These are phyloP conservation scores for Primulina tabacum DNA, from an alignment of 257 asterid genomes.

Conservation along the genomic window DNA sequence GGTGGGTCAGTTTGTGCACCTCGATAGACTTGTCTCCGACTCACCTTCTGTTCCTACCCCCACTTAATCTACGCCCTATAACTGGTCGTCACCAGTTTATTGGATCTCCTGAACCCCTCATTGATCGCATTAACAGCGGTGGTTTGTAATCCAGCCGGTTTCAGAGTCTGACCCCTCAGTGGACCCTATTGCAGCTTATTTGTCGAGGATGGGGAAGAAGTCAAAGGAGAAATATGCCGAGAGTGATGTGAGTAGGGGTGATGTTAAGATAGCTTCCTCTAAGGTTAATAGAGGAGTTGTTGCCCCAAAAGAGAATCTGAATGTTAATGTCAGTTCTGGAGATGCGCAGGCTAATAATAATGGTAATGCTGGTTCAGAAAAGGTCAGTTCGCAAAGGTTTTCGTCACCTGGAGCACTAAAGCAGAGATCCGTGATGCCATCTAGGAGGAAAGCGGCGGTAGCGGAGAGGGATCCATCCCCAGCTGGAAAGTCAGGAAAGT, in stretches of 20 bases:
- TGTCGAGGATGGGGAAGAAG: slow-evolving; percentile 43
- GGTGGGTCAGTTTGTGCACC: slow-evolving; percentile 79
- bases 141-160: slow-evolving; percentile 72
- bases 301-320: slow-evolving; percentile 61
- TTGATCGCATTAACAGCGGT: slow-evolving; percentile 51
- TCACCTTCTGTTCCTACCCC: slow-evolving; percentile 68
- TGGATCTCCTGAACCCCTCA: slow-evolving; percentile 77
- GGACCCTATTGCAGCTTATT: slow-evolving; percentile 56
- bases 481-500: slow-evolving; percentile 57
- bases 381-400: slow-evolving; percentile 52
- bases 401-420: slow-evolving; percentile 61
- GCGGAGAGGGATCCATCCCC: slow-evolving; percentile 85
- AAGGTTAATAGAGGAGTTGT: slow-evolving; percentile 34
- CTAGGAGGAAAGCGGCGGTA: slow-evolving; percentile 47
- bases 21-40: slow-evolving; percentile 70
- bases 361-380: slow-evolving; percentile 33
- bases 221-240: slow-evolving; percentile 29
- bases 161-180: slow-evolving; percentile 48
- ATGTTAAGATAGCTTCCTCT: slow-evolving; percentile 12
- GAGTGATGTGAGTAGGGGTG: slow-evolving; percentile 11
- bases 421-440: slow-evolving; percentile 53
- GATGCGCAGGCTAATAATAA: slow-evolving; percentile 13
- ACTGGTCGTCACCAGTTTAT: slow-evolving; percentile 73
- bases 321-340: slow-evolving; percentile 33
- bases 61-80: slow-evolving; percentile 66